Evolutionary conservation across 768 basidiomycete genomes (phyloP).

Genomic region (Russula virescens): DNA sequence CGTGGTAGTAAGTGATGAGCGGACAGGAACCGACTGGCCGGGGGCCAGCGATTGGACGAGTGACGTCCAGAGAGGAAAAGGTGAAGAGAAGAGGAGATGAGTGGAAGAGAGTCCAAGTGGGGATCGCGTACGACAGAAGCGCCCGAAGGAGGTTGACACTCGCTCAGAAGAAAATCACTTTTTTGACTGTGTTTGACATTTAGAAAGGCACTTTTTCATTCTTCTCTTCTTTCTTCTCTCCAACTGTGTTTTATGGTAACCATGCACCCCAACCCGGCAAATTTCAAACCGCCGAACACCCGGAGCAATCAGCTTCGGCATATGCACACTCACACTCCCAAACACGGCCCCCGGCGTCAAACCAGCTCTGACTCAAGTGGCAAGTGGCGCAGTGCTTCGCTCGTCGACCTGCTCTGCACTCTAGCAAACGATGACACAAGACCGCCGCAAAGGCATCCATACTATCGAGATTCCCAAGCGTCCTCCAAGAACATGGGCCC

Average conservation of each 20-base stretch:
- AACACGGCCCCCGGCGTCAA: too few species aligned
- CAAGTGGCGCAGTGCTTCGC: too few species aligned
- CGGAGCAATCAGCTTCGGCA: too few species aligned
- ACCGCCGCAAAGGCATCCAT: slow-evolving; percentile 23
- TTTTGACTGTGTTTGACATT: background rate
- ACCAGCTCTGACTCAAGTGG: too few species aligned
- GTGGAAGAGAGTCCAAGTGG: background rate
- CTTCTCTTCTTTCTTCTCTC: background rate
- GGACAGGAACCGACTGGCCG: background rate
- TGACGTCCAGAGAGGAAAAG: too few species aligned
- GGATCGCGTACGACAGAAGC: background rate
- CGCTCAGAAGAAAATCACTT: background rate
- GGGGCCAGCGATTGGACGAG: too few species aligned
- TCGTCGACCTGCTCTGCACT: background rate
- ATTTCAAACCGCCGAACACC: background rate
- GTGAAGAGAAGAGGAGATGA: background rate
- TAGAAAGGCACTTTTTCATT: too few species aligned
- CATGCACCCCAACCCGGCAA: background rate
- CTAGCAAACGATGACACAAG: background rate
- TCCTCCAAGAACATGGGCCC: slow-evolving; percentile 48
- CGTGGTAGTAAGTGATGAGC: background rate
- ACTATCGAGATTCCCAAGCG: slow-evolving; percentile 49
- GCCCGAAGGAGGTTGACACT: background rate
- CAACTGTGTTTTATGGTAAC: background rate
- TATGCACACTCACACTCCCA: too few species aligned